Evolutionary conservation across 2,329 filamentous ascomycete species (phyloP).

Genomic region (Fusarium irregulare): DNA sequence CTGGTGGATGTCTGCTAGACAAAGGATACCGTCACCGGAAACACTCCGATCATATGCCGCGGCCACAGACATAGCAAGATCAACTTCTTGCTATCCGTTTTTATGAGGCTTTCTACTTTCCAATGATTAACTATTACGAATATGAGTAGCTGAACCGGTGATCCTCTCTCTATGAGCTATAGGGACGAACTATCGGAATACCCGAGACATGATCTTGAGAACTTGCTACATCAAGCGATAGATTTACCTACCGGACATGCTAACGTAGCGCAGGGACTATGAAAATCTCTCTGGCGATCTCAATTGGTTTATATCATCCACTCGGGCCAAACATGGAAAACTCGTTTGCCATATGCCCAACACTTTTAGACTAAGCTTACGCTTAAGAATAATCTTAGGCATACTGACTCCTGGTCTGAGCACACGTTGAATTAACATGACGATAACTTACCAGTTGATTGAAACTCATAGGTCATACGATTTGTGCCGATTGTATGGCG

Average conservation of each 20-base stretch:
- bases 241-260: background rate
- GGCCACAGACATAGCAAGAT: fast-evolving
- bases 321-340: background rate
- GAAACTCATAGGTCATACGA: background rate
- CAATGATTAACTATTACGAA: fast-evolving
- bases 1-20: background rate
- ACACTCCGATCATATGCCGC: background rate
- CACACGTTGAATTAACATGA: background rate
- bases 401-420: background rate
- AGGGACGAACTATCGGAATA: background rate
- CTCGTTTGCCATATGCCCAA: background rate
- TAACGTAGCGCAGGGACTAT: background rate
- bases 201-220: background rate
- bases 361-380: background rate
- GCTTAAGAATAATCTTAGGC: background rate
- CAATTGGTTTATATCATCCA: background rate
- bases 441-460: fast-evolving
- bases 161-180: background rate
- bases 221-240: background rate
- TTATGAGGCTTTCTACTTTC: fast-evolving
- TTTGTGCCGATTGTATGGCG: background rate
- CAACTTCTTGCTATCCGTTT: fast-evolving
- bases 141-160: background rate
- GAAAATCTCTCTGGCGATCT: fast-evolving
- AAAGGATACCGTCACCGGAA: background rate